A percentile compares a stretch with the other conserved stretches of the same genome.
Conservation (phyloP, 805 yeast genomes). For the Wickerhamomyces strasburgensis region DNA sequence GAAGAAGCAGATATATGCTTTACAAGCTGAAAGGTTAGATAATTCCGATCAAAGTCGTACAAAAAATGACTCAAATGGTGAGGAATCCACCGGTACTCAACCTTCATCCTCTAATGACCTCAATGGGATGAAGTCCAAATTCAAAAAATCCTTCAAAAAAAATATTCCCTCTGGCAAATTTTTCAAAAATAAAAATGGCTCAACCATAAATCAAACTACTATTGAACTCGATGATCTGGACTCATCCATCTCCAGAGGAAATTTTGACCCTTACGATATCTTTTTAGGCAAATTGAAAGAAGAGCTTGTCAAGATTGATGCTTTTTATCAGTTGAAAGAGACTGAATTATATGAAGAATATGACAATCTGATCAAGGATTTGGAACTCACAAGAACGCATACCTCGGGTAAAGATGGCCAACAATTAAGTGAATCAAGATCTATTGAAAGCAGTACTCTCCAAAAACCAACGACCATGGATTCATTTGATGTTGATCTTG, state of each 20-base stretch:
- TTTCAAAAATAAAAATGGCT: not conserved
- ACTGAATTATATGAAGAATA: constrained; percentile 40
- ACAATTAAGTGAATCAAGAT: constrained; percentile 20
- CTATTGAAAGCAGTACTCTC: constrained; percentile 22
- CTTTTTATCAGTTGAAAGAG: constrained; percentile 45
- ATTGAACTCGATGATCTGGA: constrained; percentile 25
- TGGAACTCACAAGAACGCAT: constrained; percentile 33
- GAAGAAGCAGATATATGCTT: constrained; percentile 51
- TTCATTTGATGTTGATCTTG: constrained; percentile 20
- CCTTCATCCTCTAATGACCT: not conserved
- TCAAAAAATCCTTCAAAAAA: constrained; percentile 8
- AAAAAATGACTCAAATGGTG: constrained; percentile 3
- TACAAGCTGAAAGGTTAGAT: constrained; percentile 38
- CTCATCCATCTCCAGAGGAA: constrained; percentile 2
- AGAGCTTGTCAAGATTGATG: constrained; percentile 50
- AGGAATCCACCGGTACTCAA: constrained; percentile 10
- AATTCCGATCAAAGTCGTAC: constrained; percentile 1
- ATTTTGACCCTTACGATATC: constrained; percentile 34
- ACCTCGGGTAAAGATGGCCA: constrained; percentile 21
- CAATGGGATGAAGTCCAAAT: constrained; percentile 3
- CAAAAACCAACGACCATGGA: no score
- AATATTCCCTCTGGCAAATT: constrained; percentile 1
- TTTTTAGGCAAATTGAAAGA: constrained; percentile 41
- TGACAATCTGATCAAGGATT: constrained; percentile 42
- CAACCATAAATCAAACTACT: constrained; percentile 6